These are phyloP conservation scores for Sphagnum tenellum DNA, from an alignment of 225 moss, liverwort and hornwort species.

Conservation along the genomic window DNA sequence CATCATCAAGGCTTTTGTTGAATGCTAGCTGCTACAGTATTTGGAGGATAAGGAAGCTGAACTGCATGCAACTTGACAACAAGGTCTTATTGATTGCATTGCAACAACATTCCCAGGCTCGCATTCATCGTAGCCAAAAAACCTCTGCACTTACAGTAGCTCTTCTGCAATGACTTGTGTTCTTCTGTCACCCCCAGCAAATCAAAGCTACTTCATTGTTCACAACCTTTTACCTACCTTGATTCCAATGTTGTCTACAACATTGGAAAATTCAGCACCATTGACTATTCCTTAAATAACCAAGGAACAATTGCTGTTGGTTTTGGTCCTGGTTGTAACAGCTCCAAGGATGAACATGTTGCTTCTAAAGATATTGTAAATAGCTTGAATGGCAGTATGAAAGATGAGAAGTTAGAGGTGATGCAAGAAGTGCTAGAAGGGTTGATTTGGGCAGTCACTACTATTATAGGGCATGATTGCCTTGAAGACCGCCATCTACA, in stretches of 20 bases:
- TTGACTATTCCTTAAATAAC: neutral
- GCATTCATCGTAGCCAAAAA: too few relatives aligned
- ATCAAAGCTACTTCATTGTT: slow-evolving; percentile 7
- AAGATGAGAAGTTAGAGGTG: slow-evolving; percentile 4
- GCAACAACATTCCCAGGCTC: neutral
- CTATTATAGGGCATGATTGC: slow-evolving; percentile 7
- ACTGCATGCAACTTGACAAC: slow-evolving; percentile 6
- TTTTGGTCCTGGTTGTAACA: neutral
- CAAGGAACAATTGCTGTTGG: neutral
- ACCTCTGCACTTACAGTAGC: slow-evolving; percentile 1
- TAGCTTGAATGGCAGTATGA: neutral
- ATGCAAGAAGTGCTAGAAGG: slow-evolving; percentile 7
- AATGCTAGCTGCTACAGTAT: neutral
- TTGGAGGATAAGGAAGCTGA: slow-evolving; percentile 3
- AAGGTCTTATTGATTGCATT: slow-evolving; percentile 5
- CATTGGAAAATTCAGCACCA: slow-evolving; percentile 6
- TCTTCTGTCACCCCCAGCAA: slow-evolving; percentile 8
- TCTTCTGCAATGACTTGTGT: slow-evolving; percentile 1
- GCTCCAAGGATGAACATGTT: neutral
- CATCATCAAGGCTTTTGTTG: too few relatives aligned
- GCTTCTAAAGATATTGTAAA: neutral
- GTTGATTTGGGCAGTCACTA: slow-evolving; percentile 1
- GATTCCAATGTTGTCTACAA: slow-evolving; percentile 6
- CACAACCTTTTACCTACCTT: slow-evolving; percentile 6
- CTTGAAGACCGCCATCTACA: slow-evolving; percentile 1